Percentiles rank a stretch among this genome's conserved stretches.
Conservation (phyloP, 2,329 filamentous ascomycete species). For the Claviceps pazoutovae region DNA sequence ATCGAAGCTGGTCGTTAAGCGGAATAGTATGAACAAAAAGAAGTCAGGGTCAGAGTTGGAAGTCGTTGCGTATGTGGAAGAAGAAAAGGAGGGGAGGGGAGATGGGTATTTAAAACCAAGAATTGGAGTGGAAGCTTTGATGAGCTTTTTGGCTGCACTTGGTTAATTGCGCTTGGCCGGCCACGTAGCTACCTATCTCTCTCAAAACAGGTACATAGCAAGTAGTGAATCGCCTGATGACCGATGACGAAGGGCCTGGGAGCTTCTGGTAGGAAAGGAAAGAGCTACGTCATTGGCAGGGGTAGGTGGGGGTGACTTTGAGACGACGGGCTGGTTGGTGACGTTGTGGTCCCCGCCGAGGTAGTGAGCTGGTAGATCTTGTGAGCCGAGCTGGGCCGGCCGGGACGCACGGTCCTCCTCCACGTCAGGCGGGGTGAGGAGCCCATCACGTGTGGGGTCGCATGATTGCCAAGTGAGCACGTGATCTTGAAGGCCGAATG, state of each 20-base stretch:
- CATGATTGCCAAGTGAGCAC: too few species aligned
- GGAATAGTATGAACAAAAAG: neutral
- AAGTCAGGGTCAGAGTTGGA: too few species aligned
- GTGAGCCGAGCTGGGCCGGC: neutral
- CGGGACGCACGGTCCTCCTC: neutral
- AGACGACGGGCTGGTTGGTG: neutral
- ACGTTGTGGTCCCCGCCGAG: neutral
- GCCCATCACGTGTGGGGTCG: too few species aligned
- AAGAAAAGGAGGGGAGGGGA: neutral
- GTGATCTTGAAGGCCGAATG: too few species aligned
- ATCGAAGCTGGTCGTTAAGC: neutral
- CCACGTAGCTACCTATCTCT: neutral
- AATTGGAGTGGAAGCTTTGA: neutral
- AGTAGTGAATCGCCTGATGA: too few species aligned
- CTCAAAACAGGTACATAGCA: neutral
- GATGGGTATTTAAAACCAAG: neutral
- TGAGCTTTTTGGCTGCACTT: neutral
- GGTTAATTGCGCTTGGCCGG: neutral
- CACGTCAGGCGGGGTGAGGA: too few species aligned
- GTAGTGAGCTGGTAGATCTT: neutral
- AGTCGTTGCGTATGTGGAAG: neutral
- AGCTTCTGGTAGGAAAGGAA: neutral
- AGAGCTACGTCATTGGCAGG: constrained; percentile 5
- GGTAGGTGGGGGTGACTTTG: neutral
- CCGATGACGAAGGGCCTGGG: neutral